Evolutionary conservation across 768 basidiomycete genomes (phyloP).

Genomic region (Trametes maxima): DNA sequence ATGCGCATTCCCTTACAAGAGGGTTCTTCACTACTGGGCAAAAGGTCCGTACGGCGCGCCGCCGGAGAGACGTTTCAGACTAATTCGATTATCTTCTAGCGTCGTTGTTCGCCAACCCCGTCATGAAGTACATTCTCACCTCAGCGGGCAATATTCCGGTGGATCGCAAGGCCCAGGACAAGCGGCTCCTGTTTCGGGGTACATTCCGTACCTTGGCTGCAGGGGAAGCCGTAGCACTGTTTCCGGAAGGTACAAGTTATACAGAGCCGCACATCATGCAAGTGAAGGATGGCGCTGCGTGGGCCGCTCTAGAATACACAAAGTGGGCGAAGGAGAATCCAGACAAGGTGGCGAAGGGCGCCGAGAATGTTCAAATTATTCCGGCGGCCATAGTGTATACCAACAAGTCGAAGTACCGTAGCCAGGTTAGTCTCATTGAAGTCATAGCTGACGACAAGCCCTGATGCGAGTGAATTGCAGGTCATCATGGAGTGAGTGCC

Average conservation of each 20-base stretch:
- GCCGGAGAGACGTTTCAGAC: slow-evolving; percentile 13
- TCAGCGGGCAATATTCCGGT: slow-evolving; percentile 98
- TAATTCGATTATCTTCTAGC: slow-evolving; percentile 41
- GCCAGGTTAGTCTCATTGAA: slow-evolving; percentile 58
- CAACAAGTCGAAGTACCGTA: slow-evolving; percentile 94
- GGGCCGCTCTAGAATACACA: slow-evolving; percentile 92
- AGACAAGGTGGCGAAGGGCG: slow-evolving; percentile 36
- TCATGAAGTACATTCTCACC: slow-evolving; percentile 70
- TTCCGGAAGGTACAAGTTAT: slow-evolving; percentile 93
- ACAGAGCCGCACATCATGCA: slow-evolving; percentile 93
- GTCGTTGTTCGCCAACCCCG: slow-evolving; percentile 79
- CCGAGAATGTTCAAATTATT: slow-evolving; percentile 63
- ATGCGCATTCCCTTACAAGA: slow-evolving; percentile 76
- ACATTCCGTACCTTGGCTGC: slow-evolving; percentile 83
- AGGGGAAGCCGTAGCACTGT: slow-evolving; percentile 88
- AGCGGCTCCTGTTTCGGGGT: slow-evolving; percentile 82
- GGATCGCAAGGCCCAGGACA: slow-evolving; percentile 92
- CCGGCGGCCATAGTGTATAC: slow-evolving; percentile 93
- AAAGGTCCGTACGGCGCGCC: slow-evolving; percentile 67
- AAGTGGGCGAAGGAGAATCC: slow-evolving; percentile 71
- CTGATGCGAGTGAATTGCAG: slow-evolving; percentile 37
- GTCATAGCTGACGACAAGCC: slow-evolving; percentile 5
- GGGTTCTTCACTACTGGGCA: slow-evolving; percentile 91
- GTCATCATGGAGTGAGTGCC: slow-evolving; percentile 69
- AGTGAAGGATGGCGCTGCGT: slow-evolving; percentile 91